Base-by-base conservation (phyloP, 1,284 basidiomycete genomes). In the Irpex rosettiformis region DNA sequence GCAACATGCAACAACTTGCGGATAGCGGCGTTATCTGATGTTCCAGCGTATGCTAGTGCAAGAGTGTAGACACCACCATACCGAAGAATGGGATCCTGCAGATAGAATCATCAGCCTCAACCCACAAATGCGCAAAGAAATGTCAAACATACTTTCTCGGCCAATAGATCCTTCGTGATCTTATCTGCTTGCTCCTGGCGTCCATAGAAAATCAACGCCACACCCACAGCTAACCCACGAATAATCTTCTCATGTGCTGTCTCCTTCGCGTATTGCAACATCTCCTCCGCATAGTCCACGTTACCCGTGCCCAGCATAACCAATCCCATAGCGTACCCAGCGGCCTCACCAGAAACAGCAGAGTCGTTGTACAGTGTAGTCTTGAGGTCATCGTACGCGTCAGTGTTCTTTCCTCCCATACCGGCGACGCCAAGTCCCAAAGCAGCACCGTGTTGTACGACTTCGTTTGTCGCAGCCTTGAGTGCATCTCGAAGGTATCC, bases 181-280 rank as follows among this genome's bases (percentile, higher is more conserved):
- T 77, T 77, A 61, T 96, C 88, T 6, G 96, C 95, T 66, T 91
- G 85, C 69, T 96, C 94, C 71, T 96, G 93, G 58, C 89, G 85
- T 52, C 93, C 94, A 65, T 96, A 98, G 75, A 85, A 93, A 61
- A 96, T 82, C 70, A 98, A 91, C 1, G 93, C 93, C 54, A 95
- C 80, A 43, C 95, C 96, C 65, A 98, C 82, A 11, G 94, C 93
- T 61, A 98, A 80, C 67, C 94, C 94, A 55, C 96, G 88, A 61
- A 98, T 97, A 68, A 98, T 98, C 78, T 98, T 98, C 79, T 98
- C 96, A 71, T 98, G 96, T 68, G 96, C 93, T 1, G 96, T 98
- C 71, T 98, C 96, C 61, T 89, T 84, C 22, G 96, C 94, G 70
- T 98, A 98, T 49, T 88, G 83, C 57, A 97, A 77, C 94, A 97